Percentiles rank a stretch among this genome's conserved stretches.
These are phyloP conservation scores for Psophocarpus tetragonolobus DNA, from an alignment of 306 rosid species.

Conservation along the genomic window DNA sequence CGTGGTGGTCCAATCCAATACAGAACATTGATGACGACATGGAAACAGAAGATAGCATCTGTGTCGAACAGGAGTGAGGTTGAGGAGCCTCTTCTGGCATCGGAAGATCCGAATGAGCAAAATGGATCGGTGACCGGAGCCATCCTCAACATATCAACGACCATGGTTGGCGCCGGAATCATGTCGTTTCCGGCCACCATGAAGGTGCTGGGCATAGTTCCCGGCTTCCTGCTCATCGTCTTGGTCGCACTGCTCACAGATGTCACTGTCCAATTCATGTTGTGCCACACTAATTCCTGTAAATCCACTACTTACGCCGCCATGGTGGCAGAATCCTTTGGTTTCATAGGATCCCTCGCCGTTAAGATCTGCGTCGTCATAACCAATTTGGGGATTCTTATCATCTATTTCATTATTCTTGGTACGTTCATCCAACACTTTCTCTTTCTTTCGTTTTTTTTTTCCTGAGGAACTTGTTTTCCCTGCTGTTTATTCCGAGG, in stretches of 20 bases:
- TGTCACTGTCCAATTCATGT: constrained; percentile 56
- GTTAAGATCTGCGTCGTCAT: constrained; percentile 53
- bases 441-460: neutral
- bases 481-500: no score
- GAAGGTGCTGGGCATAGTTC: constrained; percentile 61
- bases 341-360: constrained; percentile 44
- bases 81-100: constrained; percentile 22
- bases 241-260: constrained; percentile 48
- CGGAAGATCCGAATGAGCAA: neutral
- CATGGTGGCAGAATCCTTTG: constrained; percentile 58
- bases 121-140: constrained; percentile 46
- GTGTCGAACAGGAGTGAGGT: neutral
- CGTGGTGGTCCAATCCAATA: neutral
- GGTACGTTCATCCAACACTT: constrained; percentile 42
- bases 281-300: constrained; percentile 53
- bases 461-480: neutral
- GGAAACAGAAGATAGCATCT: neutral
- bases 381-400: constrained; percentile 57
- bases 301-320: constrained; percentile 53
- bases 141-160: constrained; percentile 61
- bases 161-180: constrained; percentile 70
- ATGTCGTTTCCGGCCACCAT: constrained; percentile 69
- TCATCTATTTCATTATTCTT: constrained; percentile 57
- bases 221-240: constrained; percentile 47
- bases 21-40: neutral